phyloP scores from a whole-genome alignment of 73 alveolate genomes.

The Uronychia binucleata region DNA sequence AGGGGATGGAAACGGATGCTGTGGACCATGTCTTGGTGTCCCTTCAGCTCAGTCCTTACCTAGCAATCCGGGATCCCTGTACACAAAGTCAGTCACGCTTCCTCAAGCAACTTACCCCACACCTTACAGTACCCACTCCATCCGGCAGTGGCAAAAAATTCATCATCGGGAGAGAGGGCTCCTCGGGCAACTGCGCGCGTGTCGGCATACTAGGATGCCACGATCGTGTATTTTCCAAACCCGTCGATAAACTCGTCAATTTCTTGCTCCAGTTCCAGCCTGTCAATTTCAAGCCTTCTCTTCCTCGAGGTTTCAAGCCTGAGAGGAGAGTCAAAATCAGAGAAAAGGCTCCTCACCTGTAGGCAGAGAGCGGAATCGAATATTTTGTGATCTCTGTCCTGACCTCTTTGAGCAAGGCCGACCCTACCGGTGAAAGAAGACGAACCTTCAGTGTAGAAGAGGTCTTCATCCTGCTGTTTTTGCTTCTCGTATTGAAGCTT shows the following conservation, averaged over 20 bases:
- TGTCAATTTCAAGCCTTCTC: constrained; percentile 53
- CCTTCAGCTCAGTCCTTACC: constrained; percentile 68
- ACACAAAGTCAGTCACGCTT: not conserved
- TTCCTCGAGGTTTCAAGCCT: constrained; percentile 49
- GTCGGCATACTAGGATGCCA: constrained; percentile 76
- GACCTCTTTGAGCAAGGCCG: constrained; percentile 54
- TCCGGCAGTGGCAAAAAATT: constrained; percentile 80
- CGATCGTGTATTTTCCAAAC: constrained; percentile 54
- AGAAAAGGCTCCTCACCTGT: too few species aligned
- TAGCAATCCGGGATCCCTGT: constrained; percentile 66
- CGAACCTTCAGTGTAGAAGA: constrained; percentile 59
- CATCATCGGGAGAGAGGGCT: constrained; percentile 67
- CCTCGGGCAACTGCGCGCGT: constrained; percentile 71
- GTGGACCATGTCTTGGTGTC: constrained; percentile 82
- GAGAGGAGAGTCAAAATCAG: constrained; percentile 50
- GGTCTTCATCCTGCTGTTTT: constrained; percentile 49
- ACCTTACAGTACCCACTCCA: constrained; percentile 86
- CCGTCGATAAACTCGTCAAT: constrained; percentile 42
- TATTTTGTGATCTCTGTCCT: constrained; percentile 69
- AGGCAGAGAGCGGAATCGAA: too few species aligned
- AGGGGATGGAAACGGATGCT: constrained; percentile 78
- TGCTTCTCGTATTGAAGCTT: constrained; percentile 19
- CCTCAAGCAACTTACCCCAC: constrained; percentile 39
- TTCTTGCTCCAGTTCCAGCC: constrained; percentile 59
- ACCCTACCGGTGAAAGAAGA: constrained; percentile 21